A percentile compares a stretch with the other conserved stretches of the same genome.
phyloP scores from a whole-genome alignment of 202 grass and related monocot species.

The Carex arenaria region DNA sequence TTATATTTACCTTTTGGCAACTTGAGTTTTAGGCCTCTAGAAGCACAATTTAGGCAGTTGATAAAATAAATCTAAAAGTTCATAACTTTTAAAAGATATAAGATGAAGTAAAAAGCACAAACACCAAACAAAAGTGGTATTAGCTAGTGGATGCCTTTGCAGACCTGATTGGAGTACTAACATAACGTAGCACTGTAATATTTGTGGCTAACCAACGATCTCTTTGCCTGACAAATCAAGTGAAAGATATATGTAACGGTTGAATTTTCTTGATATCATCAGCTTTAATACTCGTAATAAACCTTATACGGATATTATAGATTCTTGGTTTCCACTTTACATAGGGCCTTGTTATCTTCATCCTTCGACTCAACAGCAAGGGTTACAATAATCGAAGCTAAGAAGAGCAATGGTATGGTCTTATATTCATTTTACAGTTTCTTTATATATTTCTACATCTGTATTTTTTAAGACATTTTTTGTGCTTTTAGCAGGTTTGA shows the following conservation, averaged over 20 bases:
- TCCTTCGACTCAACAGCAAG: constrained; percentile 89
- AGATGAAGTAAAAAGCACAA: neutral
- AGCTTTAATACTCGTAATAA: neutral
- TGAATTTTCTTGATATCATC: neutral
- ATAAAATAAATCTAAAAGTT: neutral
- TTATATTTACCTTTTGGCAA: neutral
- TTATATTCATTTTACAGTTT: constrained; percentile 11
- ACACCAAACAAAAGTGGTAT: neutral
- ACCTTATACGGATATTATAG: neutral
- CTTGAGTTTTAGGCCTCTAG: neutral
- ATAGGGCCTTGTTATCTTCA: constrained; percentile 69
- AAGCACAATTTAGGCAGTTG: neutral
- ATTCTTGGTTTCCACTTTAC: constrained; percentile 19
- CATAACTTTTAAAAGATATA: neutral
- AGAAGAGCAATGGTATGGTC: constrained; percentile 46
- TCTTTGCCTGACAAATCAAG: neutral
- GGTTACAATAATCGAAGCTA: constrained; percentile 49
- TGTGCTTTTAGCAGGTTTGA: constrained; percentile 50
- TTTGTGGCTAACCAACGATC: neutral
- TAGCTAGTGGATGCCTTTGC: neutral
- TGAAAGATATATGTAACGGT: neutral
- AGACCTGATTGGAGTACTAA: neutral
- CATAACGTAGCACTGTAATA: neutral
- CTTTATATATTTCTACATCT: constrained; percentile 1
- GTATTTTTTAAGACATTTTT: constrained; percentile 20